These are phyloP conservation scores for Aspergillus pseudonomiae DNA, from an alignment of 2,329 filamentous ascomycete species.

Conservation along the genomic window DNA sequence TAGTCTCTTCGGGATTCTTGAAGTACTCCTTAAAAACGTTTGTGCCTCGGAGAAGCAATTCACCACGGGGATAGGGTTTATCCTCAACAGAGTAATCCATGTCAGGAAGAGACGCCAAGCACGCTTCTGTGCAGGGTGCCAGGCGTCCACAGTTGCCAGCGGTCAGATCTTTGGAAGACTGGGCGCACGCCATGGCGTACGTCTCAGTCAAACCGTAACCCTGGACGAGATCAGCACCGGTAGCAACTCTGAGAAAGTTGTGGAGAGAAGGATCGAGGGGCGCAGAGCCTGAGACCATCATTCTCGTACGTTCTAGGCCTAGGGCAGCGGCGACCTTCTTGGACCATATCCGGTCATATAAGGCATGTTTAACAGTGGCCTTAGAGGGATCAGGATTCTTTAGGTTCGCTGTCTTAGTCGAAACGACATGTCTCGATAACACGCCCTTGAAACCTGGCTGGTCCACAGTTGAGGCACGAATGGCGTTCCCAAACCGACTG, in stretches of 20 bases:
- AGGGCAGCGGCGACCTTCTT: constrained; percentile 83
- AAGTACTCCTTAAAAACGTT: constrained; percentile 84
- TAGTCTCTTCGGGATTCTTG: constrained; percentile 85
- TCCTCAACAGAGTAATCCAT: constrained; percentile 91
- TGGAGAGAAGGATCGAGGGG: constrained; percentile 88
- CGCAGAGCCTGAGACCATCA: constrained; percentile 85
- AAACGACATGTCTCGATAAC: constrained; percentile 77
- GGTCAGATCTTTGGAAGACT: constrained; percentile 70
- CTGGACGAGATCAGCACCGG: constrained; percentile 77
- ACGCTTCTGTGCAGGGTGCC: constrained; percentile 69
- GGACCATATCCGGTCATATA: constrained; percentile 75
- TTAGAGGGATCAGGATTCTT: constrained; percentile 67
- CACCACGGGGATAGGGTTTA: constrained; percentile 85
- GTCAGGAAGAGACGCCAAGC: constrained; percentile 84
- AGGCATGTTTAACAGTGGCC: constrained; percentile 63
- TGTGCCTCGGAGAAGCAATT: constrained; percentile 82
- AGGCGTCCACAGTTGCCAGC: constrained; percentile 81
- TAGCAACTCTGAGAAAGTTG: constrained; percentile 81
- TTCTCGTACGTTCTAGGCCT: constrained; percentile 72
- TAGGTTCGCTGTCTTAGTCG: constrained; percentile 78
- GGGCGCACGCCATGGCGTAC: constrained; percentile 75
- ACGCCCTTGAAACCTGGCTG: constrained; percentile 78
- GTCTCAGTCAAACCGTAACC: constrained; percentile 95
- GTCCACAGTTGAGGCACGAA: constrained; percentile 78
- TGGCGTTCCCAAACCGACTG: constrained; percentile 84